A percentile compares a stretch with the other conserved stretches of the same genome.
phyloP scores from a whole-genome alignment of 768 basidiomycete species.

The Kwoniella dejecticola region DNA sequence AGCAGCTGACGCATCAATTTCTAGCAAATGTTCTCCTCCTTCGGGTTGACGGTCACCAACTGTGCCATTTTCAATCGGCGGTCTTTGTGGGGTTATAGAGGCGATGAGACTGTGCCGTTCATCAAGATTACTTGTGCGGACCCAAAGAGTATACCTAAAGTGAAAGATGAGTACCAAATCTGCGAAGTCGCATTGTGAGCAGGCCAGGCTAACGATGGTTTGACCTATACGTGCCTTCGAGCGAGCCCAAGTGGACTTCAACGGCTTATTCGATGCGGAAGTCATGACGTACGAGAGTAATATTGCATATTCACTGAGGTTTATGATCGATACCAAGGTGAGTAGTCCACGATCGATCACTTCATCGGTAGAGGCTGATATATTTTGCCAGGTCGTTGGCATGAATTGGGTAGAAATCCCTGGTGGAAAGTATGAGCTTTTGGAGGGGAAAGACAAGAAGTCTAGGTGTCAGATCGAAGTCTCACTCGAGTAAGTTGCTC shows the following conservation, averaged over 20 bases:
- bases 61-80: constrained; percentile 66
- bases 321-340: constrained; percentile 98
- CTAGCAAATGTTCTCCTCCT: constrained; percentile 5
- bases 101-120: constrained; percentile 77
- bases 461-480: constrained; percentile 91
- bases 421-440: constrained; percentile 72
- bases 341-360: constrained; percentile 12
- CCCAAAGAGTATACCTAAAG: constrained; percentile 76
- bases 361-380: constrained; percentile 8
- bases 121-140: constrained; percentile 78
- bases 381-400: constrained; percentile 71
- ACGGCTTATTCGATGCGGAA: constrained; percentile 62
- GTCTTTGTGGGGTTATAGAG: constrained; percentile 83
- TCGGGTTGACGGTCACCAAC: constrained; percentile 19
- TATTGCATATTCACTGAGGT: constrained; percentile 83
- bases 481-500: constrained; percentile 64
- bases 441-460: constrained; percentile 63
- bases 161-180: constrained; percentile 74
- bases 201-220: constrained; percentile 12
- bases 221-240: constrained; percentile 63
- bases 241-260: constrained; percentile 69
- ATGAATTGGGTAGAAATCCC: constrained; percentile 99
- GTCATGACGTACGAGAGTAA: constrained; percentile 89
- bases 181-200: neutral
- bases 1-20: neutral